A percentile compares a stretch with the other conserved stretches of the same genome.
Conservation (phyloP, 768 basidiomycete genomes). For the Suillus ampliporus region DNA sequence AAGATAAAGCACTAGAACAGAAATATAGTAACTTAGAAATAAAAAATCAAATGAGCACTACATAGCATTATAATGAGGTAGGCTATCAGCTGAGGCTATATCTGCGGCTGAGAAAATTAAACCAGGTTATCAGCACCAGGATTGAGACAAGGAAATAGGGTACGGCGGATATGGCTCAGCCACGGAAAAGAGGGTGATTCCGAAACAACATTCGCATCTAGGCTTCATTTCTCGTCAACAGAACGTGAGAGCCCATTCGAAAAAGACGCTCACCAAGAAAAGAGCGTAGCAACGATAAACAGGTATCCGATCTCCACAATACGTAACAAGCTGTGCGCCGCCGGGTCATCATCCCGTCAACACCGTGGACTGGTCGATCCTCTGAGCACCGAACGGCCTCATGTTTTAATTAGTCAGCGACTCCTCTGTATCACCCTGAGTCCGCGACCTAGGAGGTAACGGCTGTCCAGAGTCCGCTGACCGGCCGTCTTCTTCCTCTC, state of each 20-base stretch:
- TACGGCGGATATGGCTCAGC: constrained; percentile 21
- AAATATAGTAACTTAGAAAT: background rate
- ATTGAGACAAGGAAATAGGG: constrained; percentile 16
- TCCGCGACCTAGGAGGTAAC: background rate
- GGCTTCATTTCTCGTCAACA: constrained; percentile 23
- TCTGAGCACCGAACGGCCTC: background rate
- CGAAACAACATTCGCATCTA: constrained; percentile 20
- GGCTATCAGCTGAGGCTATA: background rate
- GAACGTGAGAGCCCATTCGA: constrained; percentile 18
- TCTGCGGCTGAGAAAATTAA: constrained; percentile 6
- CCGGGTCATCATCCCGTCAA: constrained; percentile 8
- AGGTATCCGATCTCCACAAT: constrained; percentile 14
- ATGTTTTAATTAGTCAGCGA: background rate
- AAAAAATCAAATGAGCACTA: background rate
- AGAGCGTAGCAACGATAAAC: constrained; percentile 20
- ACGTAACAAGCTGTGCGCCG: constrained; percentile 16
- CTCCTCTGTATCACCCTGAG: constrained; percentile 8
- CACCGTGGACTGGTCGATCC: constrained; percentile 11
- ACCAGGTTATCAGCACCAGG: constrained; percentile 12
- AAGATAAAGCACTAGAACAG: too few relatives aligned
- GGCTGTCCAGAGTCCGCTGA: background rate
- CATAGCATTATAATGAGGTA: constrained; percentile 18
- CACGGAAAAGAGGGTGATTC: constrained; percentile 24
- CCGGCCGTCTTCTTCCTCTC: constrained; percentile 3
- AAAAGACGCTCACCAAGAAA: constrained; percentile 18